These are phyloP conservation scores for Ettlia oleoabundans DNA, from an alignment of 139 green algal genomes.

Conservation along the genomic window DNA sequence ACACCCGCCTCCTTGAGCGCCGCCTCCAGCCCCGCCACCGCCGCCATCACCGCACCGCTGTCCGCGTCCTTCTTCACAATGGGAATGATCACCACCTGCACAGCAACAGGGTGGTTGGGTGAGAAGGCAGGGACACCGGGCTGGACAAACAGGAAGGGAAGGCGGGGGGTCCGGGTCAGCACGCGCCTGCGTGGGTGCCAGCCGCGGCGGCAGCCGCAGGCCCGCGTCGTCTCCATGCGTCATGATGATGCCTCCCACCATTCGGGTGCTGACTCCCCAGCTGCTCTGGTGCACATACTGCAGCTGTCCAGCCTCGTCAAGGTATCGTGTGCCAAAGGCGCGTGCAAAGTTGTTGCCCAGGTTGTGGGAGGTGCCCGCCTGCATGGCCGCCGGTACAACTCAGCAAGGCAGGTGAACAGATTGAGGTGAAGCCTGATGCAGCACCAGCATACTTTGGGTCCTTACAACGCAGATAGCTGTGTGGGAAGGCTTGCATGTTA, in stretches of 20 bases:
- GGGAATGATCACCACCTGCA: conserved; percentile 94
- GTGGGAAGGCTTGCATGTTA: too few relatives aligned
- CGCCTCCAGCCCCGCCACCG: conserved; percentile 59
- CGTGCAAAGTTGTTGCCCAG: conserved; percentile 97
- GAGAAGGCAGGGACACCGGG: not conserved
- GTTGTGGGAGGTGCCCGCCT: conserved; percentile 94
- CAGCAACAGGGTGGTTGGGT: not conserved
- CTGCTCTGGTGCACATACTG: conserved; percentile 91
- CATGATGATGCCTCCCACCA: conserved; percentile 99
- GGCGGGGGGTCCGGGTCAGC: too few relatives aligned
- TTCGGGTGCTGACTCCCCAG: conserved; percentile 94
- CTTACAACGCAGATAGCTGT: too few relatives aligned
- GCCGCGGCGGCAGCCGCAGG: conserved; percentile 85
- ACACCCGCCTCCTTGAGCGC: conserved; percentile 75
- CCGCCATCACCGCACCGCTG: conserved; percentile 62
- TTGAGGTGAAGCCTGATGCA: not conserved
- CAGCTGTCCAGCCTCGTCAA: conserved; percentile 67
- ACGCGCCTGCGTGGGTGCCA: conserved; percentile 92
- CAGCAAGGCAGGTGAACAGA: too few relatives aligned
- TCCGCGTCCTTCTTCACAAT: conserved; percentile 92
- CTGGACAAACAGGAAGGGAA: too few relatives aligned
- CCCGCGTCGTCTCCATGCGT: conserved; percentile 96
- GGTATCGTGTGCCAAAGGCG: conserved; percentile 79
- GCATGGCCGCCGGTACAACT: too few relatives aligned
- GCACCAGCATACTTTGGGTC: not conserved